Evolutionary conservation across 352 stramenopile species (phyloP), one percentile per base, ranked within the genome.

Genomic region (Globisporangium ultimum): DNA sequence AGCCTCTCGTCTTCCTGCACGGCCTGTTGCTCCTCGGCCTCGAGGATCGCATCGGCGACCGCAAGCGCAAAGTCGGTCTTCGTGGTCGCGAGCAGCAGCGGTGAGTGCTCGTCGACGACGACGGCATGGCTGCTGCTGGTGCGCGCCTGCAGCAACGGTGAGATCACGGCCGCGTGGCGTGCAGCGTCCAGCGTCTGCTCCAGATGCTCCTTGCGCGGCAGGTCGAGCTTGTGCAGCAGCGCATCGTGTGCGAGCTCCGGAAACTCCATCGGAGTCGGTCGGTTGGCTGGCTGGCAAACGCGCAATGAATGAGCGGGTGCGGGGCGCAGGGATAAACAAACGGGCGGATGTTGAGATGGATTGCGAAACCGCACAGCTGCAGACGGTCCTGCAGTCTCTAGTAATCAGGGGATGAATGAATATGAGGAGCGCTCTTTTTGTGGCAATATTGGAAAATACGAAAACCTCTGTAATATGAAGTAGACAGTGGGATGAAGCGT

Each of bases 191-290:
- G 52, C 24, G 65, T 60, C n/a, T 64, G 12, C 17, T 52, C 40
- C 10, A 68, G 48, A 22, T 72, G 70, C 41, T 78, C 47, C 41
- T 72, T 57, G 36, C 45, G 63, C 28, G 66, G 60, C 45, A 70
- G 60, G 48, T 78, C 70, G 20, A 78, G 56, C 36, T 71, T 47
- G 63, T 71, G 66, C 38, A 75, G 58, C 47, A 73, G 46, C 9
- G 34, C 49, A 54, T 75, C 67, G 42, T 72, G 67, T 34, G 49
- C 60, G 36, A 72, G 18, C 42, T 63, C 60, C 0, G 63, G 53
- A 1, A 78, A 51, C 38, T 78, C 70, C 66, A 78, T 78, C 40
- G 46, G 9, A 34, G 3, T 36, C 13, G 52, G 10, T 20, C 22
- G 22, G 5, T 2, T 6, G 28, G 28, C 28, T 11, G 28, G 28